A percentile compares a stretch with the other conserved stretches of the same genome.
Conservation (phyloP, 2,329 filamentous ascomycete genomes). For the Chalara sp. region DNA sequence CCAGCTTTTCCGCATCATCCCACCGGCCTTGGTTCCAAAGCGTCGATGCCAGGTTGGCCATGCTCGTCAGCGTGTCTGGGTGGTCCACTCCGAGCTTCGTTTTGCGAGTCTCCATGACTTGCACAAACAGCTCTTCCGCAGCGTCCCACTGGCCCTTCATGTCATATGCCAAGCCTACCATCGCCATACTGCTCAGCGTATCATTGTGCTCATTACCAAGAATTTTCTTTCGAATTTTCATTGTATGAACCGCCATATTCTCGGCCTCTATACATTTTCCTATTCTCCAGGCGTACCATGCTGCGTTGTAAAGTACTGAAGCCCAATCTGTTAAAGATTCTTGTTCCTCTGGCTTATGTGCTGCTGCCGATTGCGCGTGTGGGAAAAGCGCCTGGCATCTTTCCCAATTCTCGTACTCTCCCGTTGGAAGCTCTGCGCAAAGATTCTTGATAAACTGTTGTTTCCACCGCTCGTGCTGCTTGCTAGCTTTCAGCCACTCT, state of each 20-base stretch:
- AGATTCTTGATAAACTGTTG: slow-evolving; percentile 25
- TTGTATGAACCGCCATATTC: slow-evolving; percentile 6
- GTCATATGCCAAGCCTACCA: slow-evolving; percentile 4
- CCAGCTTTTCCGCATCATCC: no score
- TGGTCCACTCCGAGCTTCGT: no score
- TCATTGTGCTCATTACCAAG: slow-evolving; percentile 11
- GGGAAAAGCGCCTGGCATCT: slow-evolving; percentile 16
- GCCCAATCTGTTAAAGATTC: slow-evolving; percentile 14
- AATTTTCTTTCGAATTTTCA: slow-evolving; percentile 11
- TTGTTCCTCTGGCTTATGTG: slow-evolving; percentile 11
- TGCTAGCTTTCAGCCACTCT: slow-evolving; percentile 27
- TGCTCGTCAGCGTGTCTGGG: no score
- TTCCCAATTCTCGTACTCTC: slow-evolving; percentile 17
- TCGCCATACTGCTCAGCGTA: no score
- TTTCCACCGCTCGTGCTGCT: slow-evolving; percentile 24
- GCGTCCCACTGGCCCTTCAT: slow-evolving; percentile 5
- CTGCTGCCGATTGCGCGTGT: no score
- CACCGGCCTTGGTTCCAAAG: no score
- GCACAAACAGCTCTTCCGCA: slow-evolving; percentile 8
- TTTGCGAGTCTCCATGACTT: no score
- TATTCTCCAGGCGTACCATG: slow-evolving; percentile 13
- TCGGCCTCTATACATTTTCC: slow-evolving; percentile 9
- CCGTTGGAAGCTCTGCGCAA: slow-evolving; percentile 12
- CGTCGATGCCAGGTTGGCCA: no score
- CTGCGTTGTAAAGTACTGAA: slow-evolving; percentile 13